Base-by-base conservation (phyloP, 371 early-diverging fungal genomes). In the Zychaea mexicana region DNA sequence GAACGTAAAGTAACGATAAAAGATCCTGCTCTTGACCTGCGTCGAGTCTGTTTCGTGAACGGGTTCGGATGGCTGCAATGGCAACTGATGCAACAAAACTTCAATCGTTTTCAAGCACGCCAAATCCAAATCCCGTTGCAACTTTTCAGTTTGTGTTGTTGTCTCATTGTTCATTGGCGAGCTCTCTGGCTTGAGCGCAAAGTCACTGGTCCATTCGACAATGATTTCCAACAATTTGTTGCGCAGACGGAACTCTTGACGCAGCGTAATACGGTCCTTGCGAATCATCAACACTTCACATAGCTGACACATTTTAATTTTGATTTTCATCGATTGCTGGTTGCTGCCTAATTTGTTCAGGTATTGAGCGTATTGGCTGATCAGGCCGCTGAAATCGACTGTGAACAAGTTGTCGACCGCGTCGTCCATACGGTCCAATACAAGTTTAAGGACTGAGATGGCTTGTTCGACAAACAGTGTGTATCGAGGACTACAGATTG, bases 381-480 rank as follows among this genome's bases (percentile, higher is more conserved):
- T 84, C 61, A 97, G 69, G 0, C 87, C 84, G 47, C 94, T 89
- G 67, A 96, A 88, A 70, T 96, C 94, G 10, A 96, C 88, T 1
- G 88, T 85, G 65, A 89, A 83, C 19, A 88, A 70, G 70, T 81
- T 90, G 62, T 88, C 91, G 45, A 81, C 73, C 0, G 86, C 83
- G 8, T 87, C 88, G 33, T 88, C 88, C 74, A 91, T 87, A 27
- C 95, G 92, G 31, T 97, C 96, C 33, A 94, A 71, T 0, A 94
- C 90, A 28, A 91, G 72, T 62, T 92, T 93, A 39, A 96, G 81
- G 1, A 97, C 93, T 32, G 89, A 89, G 30, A 94, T 92, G 33
- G 92, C 90, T 71, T 94, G 93, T 67, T 95, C 96, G 21, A 95
- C 90, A 83, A 94, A 94, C 62, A 94, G 78, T 3, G 94, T 94